Conservation (phyloP, 2,329 filamentous ascomycete species). For the Nakataea oryzae region DNA sequence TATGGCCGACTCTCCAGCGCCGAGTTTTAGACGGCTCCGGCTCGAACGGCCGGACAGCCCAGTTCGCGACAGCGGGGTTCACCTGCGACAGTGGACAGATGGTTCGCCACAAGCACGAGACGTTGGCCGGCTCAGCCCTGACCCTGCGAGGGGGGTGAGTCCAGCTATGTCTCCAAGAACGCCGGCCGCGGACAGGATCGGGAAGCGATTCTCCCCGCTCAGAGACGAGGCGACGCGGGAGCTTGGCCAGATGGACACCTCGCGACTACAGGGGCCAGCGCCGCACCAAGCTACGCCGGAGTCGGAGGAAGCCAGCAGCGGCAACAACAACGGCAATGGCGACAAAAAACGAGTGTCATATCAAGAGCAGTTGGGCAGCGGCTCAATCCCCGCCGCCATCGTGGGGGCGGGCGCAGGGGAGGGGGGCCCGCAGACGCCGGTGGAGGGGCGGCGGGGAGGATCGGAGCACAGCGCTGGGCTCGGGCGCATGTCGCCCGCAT, state of each 20-base stretch:
- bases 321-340: not conserved
- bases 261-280: constrained; percentile 27
- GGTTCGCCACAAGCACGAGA: constrained; percentile 13
- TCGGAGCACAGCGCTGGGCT: not conserved
- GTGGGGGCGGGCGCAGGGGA: not conserved
- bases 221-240: not conserved
- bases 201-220: not conserved
- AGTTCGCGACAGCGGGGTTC: constrained; percentile 45
- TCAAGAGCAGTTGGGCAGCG: not conserved
- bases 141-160: constrained; percentile 2
- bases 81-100: constrained; percentile 38
- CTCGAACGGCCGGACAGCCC: constrained; percentile 17
- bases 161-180: not conserved
- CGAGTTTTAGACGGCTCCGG: constrained; percentile 20
- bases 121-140: constrained; percentile 7
- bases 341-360: constrained; percentile 1
- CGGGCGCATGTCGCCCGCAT: not conserved
- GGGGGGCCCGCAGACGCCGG: not conserved
- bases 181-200: not conserved
- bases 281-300: constrained; percentile 27
- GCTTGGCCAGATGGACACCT: constrained; percentile 16
- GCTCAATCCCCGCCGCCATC: constrained; percentile 10
- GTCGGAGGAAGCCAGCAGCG: constrained; percentile 15
- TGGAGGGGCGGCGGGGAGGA: not conserved
- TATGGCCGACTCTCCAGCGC: constrained; percentile 31